phyloP scores from a whole-genome alignment of 352 stramenopile genomes.

The Aphanomyces euteiches region DNA sequence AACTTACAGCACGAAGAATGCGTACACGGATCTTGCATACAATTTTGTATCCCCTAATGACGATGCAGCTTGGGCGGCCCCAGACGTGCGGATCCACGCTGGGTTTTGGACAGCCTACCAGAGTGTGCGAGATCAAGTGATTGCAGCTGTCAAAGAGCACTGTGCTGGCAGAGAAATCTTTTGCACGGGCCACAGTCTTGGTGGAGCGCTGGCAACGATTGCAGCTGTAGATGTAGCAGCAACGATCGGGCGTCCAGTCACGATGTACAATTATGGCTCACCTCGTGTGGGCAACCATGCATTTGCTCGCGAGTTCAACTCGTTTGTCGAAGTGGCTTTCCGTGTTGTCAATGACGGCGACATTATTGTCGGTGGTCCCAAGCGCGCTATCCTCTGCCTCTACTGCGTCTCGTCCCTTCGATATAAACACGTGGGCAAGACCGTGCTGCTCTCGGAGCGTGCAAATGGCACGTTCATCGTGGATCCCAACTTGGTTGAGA shows the following conservation, averaged over 20 bases:
- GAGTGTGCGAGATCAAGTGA: neutral
- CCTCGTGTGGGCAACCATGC: conserved; percentile 37
- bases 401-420: conserved; percentile 28
- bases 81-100: conserved; percentile 8
- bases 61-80: neutral
- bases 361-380: conserved; percentile 32
- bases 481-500: conserved; percentile 37
- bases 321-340: conserved; percentile 15
- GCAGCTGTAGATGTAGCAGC: conserved; percentile 3
- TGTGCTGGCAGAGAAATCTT: neutral
- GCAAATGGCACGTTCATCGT: conserved; percentile 35
- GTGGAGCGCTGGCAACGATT: conserved; percentile 13
- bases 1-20: neutral
- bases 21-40: conserved; percentile 16
- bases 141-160: neutral
- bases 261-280: conserved; percentile 38
- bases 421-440: conserved; percentile 35
- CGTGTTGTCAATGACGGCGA: conserved; percentile 36
- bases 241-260: neutral
- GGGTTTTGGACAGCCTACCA: conserved; percentile 22
- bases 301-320: conserved; percentile 32
- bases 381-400: conserved; percentile 16
- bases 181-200: conserved; percentile 20
- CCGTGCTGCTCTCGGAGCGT: conserved; percentile 32
- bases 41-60: conserved; percentile 6